phyloP scores from a whole-genome alignment of 495 filamentous ascomycete genomes.

The Talaromyces borbonicus region DNA sequence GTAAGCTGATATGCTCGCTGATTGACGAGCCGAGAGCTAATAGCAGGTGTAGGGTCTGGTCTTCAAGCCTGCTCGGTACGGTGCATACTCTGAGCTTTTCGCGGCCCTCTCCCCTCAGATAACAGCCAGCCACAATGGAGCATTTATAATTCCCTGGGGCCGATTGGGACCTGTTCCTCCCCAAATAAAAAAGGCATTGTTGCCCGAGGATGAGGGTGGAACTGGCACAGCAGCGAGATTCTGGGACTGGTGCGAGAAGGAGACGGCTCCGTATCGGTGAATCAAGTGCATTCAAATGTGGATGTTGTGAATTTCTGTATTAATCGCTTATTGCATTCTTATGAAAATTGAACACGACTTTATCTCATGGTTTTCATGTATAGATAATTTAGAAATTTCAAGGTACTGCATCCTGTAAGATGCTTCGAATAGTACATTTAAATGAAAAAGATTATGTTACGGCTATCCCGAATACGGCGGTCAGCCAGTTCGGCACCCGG shows the following conservation, averaged over 20 bases:
- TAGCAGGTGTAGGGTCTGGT: not conserved
- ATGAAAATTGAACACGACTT: no score
- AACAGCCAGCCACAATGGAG: constrained; percentile 8
- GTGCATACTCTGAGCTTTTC: constrained; percentile 15
- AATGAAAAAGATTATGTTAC: no score
- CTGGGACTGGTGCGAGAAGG: not conserved
- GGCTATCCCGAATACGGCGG: no score
- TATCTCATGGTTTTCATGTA: no score
- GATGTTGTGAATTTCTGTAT: no score
- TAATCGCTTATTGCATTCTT: no score
- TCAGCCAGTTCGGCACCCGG: no score
- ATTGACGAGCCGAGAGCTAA: not conserved
- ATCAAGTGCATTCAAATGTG: no score
- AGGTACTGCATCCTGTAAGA: no score
- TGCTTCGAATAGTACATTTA: no score
- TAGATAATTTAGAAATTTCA: no score
- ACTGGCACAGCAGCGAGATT: constrained; percentile 1
- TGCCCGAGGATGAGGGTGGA: not conserved
- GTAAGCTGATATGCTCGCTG: not conserved
- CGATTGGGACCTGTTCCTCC: not conserved
- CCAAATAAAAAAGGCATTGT: not conserved
- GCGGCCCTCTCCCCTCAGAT: constrained; percentile 10
- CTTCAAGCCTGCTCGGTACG: constrained; percentile 9
- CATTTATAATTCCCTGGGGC: constrained; percentile 4
- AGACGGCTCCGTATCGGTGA: constrained; percentile 1